These are phyloP conservation scores for Fusarium sp. DNA, from an alignment of 2,329 filamentous ascomycete genomes.

Conservation along the genomic window DNA sequence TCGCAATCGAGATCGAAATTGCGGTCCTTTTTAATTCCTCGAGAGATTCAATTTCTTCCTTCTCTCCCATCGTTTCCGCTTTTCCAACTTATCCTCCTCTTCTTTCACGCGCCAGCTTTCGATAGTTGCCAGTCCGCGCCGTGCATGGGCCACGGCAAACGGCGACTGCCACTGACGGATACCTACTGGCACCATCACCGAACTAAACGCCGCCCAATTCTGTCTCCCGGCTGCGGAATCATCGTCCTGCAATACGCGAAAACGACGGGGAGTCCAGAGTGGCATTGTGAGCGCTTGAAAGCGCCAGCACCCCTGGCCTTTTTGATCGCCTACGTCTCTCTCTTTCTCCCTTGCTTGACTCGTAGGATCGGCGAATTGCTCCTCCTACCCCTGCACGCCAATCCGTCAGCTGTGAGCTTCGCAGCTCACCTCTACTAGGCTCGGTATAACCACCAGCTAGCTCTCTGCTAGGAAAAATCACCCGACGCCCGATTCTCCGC, in stretches of 20 bases:
- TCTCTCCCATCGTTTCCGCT: background rate
- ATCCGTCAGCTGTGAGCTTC: constrained; percentile 21
- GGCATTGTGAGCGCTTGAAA: constrained; percentile 13
- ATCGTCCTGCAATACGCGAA: background rate
- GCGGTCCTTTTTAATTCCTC: background rate
- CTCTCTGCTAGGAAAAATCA: constrained; percentile 12
- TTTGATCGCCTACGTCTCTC: background rate
- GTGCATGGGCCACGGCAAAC: constrained; percentile 30
- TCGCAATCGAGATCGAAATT: constrained; percentile 3
- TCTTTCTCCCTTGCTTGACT: constrained; percentile 8
- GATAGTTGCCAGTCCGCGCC: constrained; percentile 12
- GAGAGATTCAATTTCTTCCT: background rate
- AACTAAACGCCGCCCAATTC: constrained; percentile 16
- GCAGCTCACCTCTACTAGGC: constrained; percentile 18
- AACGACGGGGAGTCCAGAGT: background rate
- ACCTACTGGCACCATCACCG: constrained; percentile 19
- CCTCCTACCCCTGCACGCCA: constrained; percentile 12
- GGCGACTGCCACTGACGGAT: constrained; percentile 8
- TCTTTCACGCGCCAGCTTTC: constrained; percentile 2
- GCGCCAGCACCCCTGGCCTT: constrained; percentile 6
- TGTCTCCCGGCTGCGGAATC: background rate
- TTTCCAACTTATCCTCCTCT: constrained; percentile 13
- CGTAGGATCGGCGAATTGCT: constrained; percentile 19
- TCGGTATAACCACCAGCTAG: constrained; percentile 16
- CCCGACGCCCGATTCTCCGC: constrained; percentile 2